These are phyloP conservation scores for Linaria vulgaris DNA, from an alignment of 257 asterid species.

Conservation along the genomic window DNA sequence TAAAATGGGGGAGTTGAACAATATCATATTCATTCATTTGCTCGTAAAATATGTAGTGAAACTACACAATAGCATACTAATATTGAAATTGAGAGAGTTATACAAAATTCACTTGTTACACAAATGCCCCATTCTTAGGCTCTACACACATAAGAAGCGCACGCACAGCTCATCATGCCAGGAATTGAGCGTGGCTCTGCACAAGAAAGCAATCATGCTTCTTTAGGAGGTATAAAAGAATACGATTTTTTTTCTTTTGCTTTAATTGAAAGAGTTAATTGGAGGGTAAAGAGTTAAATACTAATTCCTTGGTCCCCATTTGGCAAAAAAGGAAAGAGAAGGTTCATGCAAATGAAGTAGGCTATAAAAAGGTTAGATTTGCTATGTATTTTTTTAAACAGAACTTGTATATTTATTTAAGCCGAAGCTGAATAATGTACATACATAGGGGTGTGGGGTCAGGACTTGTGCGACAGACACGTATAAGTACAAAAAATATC, in stretches of 20 bases:
- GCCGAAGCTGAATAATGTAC: no score
- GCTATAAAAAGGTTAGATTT: no score
- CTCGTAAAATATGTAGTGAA: no score
- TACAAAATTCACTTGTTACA: neutral
- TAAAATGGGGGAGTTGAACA: no score
- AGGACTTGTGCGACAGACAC: no score
- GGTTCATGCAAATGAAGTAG: neutral
- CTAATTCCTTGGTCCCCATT: conserved; percentile 9
- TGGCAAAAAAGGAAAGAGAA: neutral
- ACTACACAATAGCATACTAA: neutral
- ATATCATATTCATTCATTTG: no score
- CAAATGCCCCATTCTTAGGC: no score
- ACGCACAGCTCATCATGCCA: conserved; percentile 14
- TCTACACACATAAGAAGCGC: conserved; percentile 1
- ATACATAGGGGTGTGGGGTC: no score
- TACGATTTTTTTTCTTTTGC: neutral
- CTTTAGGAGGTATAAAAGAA: neutral
- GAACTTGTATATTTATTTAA: no score
- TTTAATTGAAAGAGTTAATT: neutral
- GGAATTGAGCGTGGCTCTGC: neutral
- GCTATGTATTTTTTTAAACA: no score
- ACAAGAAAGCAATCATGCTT: conserved; percentile 9
- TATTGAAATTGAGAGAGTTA: neutral
- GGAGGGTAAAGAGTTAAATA: no score
- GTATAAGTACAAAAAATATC: no score